These are phyloP conservation scores for Scenedesmus sp. DNA, from an alignment of 163 green algal species.

Conservation along the genomic window DNA sequence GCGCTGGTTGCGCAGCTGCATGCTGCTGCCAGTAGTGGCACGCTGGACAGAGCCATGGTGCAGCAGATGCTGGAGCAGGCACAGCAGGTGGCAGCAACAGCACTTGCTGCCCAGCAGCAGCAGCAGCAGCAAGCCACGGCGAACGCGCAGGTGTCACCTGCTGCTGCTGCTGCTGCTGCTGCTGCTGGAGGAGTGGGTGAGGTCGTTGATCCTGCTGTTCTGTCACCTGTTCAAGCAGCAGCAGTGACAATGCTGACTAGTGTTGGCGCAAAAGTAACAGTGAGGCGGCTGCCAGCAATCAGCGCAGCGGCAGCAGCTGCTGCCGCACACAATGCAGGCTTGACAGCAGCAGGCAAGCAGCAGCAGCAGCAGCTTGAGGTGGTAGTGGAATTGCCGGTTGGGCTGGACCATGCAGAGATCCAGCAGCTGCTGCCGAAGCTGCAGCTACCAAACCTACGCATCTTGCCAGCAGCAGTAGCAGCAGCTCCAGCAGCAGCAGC, in stretches of 20 bases:
- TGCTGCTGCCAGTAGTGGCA: not conserved
- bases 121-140: not conserved
- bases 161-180: not conserved
- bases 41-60: constrained; percentile 9
- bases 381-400: not conserved
- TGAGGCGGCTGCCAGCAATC: not conserved
- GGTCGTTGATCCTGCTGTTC: not conserved
- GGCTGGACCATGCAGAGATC: not conserved
- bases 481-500: not conserved
- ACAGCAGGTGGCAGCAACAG: constrained; percentile 13
- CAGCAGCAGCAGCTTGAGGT: constrained; percentile 29
- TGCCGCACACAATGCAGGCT: not conserved
- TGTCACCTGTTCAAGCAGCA: not conserved
- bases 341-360: not conserved
- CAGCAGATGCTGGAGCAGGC: constrained; percentile 39
- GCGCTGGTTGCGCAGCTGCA: not conserved
- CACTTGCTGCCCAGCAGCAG: not conserved
- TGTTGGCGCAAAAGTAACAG: constrained; percentile 3
- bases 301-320: not conserved
- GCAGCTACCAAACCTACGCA: constrained; percentile 4
- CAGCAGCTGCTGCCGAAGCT: constrained; percentile 38
- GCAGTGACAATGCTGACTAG: not conserved
- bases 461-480: constrained; percentile 11
- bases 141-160: not conserved
- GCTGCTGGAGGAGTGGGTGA: not conserved